Conservation (phyloP, 495 filamentous ascomycete genomes). For the Xylaria intraflava region DNA sequence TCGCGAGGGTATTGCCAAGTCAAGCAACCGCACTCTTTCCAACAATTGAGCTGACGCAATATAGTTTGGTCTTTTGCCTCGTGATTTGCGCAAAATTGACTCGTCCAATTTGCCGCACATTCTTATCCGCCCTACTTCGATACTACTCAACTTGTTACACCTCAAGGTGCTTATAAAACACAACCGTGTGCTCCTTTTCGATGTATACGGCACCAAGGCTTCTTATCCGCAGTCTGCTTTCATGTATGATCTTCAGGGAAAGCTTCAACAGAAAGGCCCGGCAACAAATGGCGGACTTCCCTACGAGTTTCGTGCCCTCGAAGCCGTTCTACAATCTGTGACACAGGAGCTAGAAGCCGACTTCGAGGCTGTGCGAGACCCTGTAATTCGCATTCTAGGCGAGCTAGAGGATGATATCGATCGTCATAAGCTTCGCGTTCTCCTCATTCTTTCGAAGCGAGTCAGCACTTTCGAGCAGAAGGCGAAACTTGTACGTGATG, state of each 20-base stretch:
- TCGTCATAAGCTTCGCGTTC: constrained; percentile 79
- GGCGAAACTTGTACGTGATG: constrained; percentile 86
- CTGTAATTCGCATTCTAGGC: constrained; percentile 78
- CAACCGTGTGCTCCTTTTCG: constrained; percentile 89
- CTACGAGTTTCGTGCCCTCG: constrained; percentile 69
- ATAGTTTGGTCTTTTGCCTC: constrained; percentile 90
- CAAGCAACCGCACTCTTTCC: background rate
- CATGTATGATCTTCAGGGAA: constrained; percentile 79
- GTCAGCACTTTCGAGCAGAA: constrained; percentile 97
- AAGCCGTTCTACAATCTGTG: constrained; percentile 75
- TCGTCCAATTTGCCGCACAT: constrained; percentile 97
- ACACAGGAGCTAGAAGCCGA: constrained; percentile 85
- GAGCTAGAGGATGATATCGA: constrained; percentile 97
- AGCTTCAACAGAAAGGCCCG: constrained; percentile 49
- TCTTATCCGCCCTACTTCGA: constrained; percentile 86
- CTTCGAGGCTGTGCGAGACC: constrained; percentile 86
- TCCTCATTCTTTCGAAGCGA: constrained; percentile 90
- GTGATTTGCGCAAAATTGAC: constrained; percentile 95
- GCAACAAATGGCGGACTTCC: constrained; percentile 50
- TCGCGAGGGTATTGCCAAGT: constrained; percentile 69
- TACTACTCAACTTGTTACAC: constrained; percentile 90
- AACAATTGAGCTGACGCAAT: constrained; percentile 19
- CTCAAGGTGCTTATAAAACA: constrained; percentile 90
- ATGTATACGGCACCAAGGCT: constrained; percentile 89
- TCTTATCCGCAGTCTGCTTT: constrained; percentile 93